Evolutionary conservation across 2,329 filamentous ascomycete species (phyloP), one percentile per base, ranked within the genome.

Genomic region (Grosmannia huntii): DNA sequence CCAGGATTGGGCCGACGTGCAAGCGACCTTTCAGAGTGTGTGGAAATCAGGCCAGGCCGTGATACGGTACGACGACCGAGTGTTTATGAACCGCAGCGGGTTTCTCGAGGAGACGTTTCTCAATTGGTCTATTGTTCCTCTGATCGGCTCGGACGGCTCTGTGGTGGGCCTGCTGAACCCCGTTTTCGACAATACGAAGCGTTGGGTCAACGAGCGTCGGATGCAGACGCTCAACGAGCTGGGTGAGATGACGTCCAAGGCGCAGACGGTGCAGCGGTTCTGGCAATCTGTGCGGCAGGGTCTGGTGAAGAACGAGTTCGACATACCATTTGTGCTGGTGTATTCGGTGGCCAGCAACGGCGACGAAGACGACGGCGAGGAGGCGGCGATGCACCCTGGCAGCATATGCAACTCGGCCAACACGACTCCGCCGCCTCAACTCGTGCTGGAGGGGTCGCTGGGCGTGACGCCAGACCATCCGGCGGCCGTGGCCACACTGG

Each of bases 21-120:
- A 83, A 62, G 83, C 83, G 2, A 78, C 87, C 0, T 88, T 94
- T 62, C 74, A 78, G 21, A 82, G 75, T 60, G 89, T 88, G 0
- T 81, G 79, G 68, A 70, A 79, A 46, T 86, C 83, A 5, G 89
- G 88, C 0, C 84, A 90, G 71, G 86, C 88, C 0, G 90, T 85
- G 0, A 89, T 91, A 86, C 92, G 90, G 68, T 84, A 91, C 63
- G 89, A 94, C 64, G 87, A 92, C 62, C 83, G 82, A 59, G 74
- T 92, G 1, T 90, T 90, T 65, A 78, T 94, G 36, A 75, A 79
- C 53, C 81, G 89, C 9, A 81, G 82, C 62, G 81, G 83, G 1
- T 89, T 81, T 61, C 70, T 89, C 1, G 87, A 95, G 69, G 89
- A 94, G 67, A 84, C 86, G 0, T 92, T 88, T 67, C 92, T 92